A percentile compares a stretch with the other conserved stretches of the same genome.
phyloP scores from a whole-genome alignment of 306 rosid species.

The Inga oerstediana region DNA sequence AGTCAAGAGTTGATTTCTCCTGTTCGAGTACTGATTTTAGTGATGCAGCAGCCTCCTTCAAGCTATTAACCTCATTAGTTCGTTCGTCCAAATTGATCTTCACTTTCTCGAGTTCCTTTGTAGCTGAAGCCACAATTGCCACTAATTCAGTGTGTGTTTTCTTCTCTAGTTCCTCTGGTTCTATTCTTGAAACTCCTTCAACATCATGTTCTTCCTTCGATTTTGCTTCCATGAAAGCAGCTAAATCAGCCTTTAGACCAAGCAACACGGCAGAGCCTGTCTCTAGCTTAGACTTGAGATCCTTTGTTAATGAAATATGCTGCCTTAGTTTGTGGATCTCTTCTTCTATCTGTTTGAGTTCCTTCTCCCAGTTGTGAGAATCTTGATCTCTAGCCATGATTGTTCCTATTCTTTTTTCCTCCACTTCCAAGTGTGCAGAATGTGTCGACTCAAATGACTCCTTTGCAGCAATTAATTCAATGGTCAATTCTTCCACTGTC shows the following conservation, averaged over 20 bases:
- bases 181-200: constrained; percentile 43
- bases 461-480: constrained; percentile 82
- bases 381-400: constrained; percentile 94
- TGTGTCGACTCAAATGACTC: constrained; percentile 86
- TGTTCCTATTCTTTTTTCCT: constrained; percentile 89
- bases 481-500: constrained; percentile 85
- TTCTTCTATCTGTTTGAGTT: constrained; percentile 70
- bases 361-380: constrained; percentile 83
- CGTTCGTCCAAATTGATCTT: constrained; percentile 83
- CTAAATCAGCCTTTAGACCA: constrained; percentile 76
- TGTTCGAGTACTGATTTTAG: constrained; percentile 70
- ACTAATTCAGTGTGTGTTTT: constrained; percentile 61
- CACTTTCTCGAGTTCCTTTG: constrained; percentile 80
- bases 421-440: constrained; percentile 93
- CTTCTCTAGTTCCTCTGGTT: constrained; percentile 47
- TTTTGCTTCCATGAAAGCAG: constrained; percentile 74
- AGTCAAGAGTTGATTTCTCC: constrained; percentile 66
- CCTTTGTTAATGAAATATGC: constrained; percentile 68
- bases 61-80: constrained; percentile 60
- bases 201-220: constrained; percentile 47
- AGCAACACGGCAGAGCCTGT: constrained; percentile 64
- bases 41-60: constrained; percentile 74
- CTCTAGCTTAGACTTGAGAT: constrained; percentile 71
- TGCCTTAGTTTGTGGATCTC: constrained; percentile 69
- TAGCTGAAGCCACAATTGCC: constrained; percentile 82